These are phyloP conservation scores for Fusarium azukiicola DNA, from an alignment of 2,329 filamentous ascomycete species.

Conservation along the genomic window DNA sequence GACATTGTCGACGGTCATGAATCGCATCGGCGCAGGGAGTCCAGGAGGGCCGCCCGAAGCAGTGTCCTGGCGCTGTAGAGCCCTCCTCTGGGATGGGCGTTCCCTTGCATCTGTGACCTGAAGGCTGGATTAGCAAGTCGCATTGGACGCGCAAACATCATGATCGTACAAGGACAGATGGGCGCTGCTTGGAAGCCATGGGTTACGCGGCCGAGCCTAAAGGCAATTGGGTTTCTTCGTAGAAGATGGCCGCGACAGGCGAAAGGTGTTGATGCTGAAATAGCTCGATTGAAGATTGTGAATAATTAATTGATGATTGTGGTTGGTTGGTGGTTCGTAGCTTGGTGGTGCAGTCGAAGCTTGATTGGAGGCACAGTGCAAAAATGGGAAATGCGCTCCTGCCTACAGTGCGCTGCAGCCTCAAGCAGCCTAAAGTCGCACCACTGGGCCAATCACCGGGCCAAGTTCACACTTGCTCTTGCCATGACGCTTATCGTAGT, in stretches of 20 bases:
- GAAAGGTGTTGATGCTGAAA: slow-evolving; percentile 29
- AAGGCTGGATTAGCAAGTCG: slow-evolving; percentile 40
- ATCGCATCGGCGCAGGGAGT: slow-evolving; percentile 78
- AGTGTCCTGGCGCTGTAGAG: slow-evolving; percentile 60
- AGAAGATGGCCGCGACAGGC: slow-evolving; percentile 22
- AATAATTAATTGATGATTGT: slow-evolving; percentile 48
- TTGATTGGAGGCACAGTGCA: slow-evolving; percentile 4
- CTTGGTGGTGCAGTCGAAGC: slow-evolving; percentile 21
- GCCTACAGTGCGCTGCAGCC: slow-evolving; percentile 14
- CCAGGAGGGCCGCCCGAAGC: slow-evolving; percentile 54
- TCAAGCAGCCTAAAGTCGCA: slow-evolving; percentile 6
- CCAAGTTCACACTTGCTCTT: not conserved
- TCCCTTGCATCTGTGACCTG: slow-evolving; percentile 66
- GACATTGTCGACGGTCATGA: slow-evolving; percentile 96
- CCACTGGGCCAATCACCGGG: not conserved
- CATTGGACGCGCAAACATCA: slow-evolving; percentile 33
- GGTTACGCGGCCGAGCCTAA: not conserved
- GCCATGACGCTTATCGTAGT: slow-evolving; percentile 12
- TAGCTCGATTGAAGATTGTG: slow-evolving; percentile 20
- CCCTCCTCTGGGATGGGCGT: slow-evolving; percentile 58
- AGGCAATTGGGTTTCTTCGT: slow-evolving; percentile 13
- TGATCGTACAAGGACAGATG: slow-evolving; percentile 77
- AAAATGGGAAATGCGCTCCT: not conserved
- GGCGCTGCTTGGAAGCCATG: slow-evolving; percentile 75
- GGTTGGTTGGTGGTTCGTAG: slow-evolving; percentile 38